Conservation (phyloP, 805 yeast genomes). For the Candida succiphila region DNA sequence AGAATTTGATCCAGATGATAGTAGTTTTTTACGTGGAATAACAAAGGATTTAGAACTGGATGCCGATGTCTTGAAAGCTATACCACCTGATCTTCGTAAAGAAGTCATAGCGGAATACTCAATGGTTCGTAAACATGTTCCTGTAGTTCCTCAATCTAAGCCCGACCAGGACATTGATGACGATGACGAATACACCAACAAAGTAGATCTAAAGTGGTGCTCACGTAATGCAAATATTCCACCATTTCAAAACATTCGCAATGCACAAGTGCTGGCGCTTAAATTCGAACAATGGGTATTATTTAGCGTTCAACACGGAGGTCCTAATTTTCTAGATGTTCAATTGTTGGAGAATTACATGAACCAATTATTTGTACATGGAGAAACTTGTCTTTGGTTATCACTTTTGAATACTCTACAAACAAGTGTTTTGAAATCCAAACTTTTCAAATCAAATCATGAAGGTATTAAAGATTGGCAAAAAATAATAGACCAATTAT, state of each 20-base stretch:
- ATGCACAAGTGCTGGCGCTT: conserved; percentile 6
- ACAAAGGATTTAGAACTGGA: no score
- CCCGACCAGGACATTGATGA: not conserved
- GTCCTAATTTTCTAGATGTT: conserved; percentile 17
- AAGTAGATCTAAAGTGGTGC: conserved; percentile 2
- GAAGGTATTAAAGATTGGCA: not conserved
- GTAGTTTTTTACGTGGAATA: no score
- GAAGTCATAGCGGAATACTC: not conserved
- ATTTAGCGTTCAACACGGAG: conserved; percentile 10
- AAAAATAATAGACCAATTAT: not conserved
- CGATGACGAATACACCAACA: not conserved
- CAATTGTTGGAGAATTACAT: conserved; percentile 17
- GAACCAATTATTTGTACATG: no score
- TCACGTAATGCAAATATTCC: not conserved
- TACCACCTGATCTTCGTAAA: not conserved
- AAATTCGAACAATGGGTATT: conserved; percentile 16
- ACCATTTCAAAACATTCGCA: conserved; percentile 15
- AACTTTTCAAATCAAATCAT: no score
- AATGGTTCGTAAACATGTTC: not conserved
- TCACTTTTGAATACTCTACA: not conserved
- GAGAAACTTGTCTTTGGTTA: no score
- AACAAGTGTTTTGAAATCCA: not conserved
- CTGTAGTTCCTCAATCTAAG: not conserved
- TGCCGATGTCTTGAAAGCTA: not conserved
- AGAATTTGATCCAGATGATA: no score